A percentile compares a stretch with the other conserved stretches of the same genome.
These are phyloP conservation scores for Thyridium curvatum DNA, from an alignment of 2,329 filamentous ascomycete species.

Conservation along the genomic window DNA sequence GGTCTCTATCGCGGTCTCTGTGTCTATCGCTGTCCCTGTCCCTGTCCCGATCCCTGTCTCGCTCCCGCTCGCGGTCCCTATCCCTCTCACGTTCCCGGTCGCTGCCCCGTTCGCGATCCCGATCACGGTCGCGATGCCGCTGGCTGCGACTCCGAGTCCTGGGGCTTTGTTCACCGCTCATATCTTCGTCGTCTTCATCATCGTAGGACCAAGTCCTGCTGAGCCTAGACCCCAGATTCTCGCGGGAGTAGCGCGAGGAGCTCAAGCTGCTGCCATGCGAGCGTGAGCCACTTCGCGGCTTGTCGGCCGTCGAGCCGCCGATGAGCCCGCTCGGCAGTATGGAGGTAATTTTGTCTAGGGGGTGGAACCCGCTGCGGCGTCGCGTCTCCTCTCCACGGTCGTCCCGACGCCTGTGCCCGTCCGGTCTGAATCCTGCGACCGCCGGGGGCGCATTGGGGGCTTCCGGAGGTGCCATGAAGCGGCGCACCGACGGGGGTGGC, in stretches of 20 bases:
- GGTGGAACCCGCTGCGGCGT: constrained; percentile 23
- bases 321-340: constrained; percentile 29
- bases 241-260: constrained; percentile 27
- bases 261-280: constrained; percentile 4
- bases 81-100: constrained; percentile 6
- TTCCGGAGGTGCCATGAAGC: constrained; percentile 17
- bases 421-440: constrained; percentile 5
- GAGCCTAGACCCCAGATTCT: constrained; percentile 33
- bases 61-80: constrained; percentile 17
- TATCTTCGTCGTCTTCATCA: constrained; percentile 13
- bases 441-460: constrained; percentile 20
- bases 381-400: constrained; percentile 25
- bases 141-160: constrained; percentile 17
- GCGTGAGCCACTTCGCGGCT: constrained; percentile 10
- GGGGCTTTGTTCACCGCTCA: constrained; percentile 15
- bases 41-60: constrained; percentile 25
- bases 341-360: constrained; percentile 36
- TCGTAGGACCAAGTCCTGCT: constrained; percentile 36
- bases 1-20: constrained; percentile 25
- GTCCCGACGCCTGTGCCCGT: constrained; percentile 1
- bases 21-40: constrained; percentile 34
- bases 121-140: constrained; percentile 13
- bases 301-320: constrained; percentile 15
- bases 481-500: constrained; percentile 22
- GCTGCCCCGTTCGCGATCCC: constrained; percentile 5